Percentiles rank a stretch among this genome's conserved stretches.
These are phyloP conservation scores for Erythrophleum fordii DNA, from an alignment of 306 rosid genomes.

Conservation along the genomic window DNA sequence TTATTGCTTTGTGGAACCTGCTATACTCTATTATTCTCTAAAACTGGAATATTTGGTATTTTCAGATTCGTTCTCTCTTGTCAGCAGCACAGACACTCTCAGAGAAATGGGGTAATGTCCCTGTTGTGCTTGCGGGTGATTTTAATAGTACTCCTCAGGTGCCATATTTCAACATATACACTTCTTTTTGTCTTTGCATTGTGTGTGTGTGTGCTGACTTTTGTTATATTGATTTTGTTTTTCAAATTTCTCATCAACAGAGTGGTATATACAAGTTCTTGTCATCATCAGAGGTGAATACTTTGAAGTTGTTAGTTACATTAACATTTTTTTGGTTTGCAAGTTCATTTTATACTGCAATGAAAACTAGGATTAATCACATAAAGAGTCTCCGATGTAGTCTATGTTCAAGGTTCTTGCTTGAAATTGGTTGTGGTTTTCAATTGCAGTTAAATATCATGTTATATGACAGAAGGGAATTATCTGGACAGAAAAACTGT, in stretches of 20 bases:
- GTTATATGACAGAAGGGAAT: constrained; percentile 70
- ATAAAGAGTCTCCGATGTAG: constrained; percentile 16
- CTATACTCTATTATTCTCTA: constrained; percentile 5
- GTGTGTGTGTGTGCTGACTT: constrained; percentile 9
- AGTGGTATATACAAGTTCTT: constrained; percentile 91
- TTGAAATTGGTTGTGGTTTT: constrained; percentile 42
- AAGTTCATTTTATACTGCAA: constrained; percentile 24
- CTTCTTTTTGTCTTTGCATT: constrained; percentile 25
- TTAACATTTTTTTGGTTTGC: constrained; percentile 35
- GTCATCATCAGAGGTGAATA: constrained; percentile 80
- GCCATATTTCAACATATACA: constrained; percentile 34
- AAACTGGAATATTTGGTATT: constrained; percentile 32
- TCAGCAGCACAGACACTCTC: constrained; percentile 74
- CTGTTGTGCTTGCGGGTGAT: constrained; percentile 86
- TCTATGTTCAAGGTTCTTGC: constrained; percentile 28
- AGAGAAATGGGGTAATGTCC: constrained; percentile 77
- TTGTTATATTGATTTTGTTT: constrained; percentile 22
- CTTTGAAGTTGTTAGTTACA: constrained; percentile 31
- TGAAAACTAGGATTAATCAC: constrained; percentile 14
- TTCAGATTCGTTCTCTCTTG: constrained; percentile 74
- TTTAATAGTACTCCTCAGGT: constrained; percentile 90
- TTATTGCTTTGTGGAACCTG: constrained; percentile 1
- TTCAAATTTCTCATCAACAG: constrained; percentile 52
- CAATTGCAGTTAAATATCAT: constrained; percentile 67
- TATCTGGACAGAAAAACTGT: constrained; percentile 79